Conservation (phyloP, 2,329 filamentous ascomycete species). For the Ascochyta fabae region DNA sequence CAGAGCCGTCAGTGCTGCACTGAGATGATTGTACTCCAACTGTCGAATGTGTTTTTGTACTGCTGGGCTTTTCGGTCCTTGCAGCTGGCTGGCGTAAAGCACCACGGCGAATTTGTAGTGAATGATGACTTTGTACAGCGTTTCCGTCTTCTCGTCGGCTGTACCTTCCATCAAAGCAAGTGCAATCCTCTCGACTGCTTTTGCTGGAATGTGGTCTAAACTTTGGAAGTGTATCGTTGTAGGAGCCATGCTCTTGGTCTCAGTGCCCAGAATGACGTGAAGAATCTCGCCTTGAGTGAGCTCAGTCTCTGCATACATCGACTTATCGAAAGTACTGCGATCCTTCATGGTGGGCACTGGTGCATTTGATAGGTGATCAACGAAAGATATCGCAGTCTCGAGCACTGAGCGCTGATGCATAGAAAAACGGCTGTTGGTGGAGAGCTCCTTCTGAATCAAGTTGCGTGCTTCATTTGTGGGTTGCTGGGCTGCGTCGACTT, state of each 20-base stretch:
- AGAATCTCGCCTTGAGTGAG: constrained; percentile 36
- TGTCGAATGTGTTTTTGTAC: constrained; percentile 36
- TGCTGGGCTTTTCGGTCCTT: constrained; percentile 29
- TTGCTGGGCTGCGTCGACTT: constrained; percentile 28
- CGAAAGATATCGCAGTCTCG: constrained; percentile 39
- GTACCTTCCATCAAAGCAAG: constrained; percentile 38
- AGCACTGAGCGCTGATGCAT: constrained; percentile 38
- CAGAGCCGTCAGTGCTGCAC: constrained; percentile 38
- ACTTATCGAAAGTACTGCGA: constrained; percentile 33
- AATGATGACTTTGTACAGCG: constrained; percentile 40
- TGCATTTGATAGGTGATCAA: constrained; percentile 37
- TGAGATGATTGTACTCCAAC: constrained; percentile 37
- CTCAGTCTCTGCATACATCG: constrained; percentile 32
- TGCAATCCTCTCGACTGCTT: constrained; percentile 38
- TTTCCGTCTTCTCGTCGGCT: constrained; percentile 37
- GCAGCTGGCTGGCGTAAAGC: constrained; percentile 33
- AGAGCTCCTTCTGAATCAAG: constrained; percentile 40
- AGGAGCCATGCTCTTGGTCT: constrained; percentile 22
- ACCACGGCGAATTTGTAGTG: constrained; percentile 40
- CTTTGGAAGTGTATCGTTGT: constrained; percentile 31
- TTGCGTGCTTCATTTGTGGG: constrained; percentile 33
- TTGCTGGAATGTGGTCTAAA: constrained; percentile 40
- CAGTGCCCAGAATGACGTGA: constrained; percentile 35
- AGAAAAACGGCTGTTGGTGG: constrained; percentile 33
- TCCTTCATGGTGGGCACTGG: constrained; percentile 31